A percentile compares a stretch with the other conserved stretches of the same genome.
phyloP scores from a whole-genome alignment of 495 filamentous ascomycete genomes.

The Neurospora sp. region DNA sequence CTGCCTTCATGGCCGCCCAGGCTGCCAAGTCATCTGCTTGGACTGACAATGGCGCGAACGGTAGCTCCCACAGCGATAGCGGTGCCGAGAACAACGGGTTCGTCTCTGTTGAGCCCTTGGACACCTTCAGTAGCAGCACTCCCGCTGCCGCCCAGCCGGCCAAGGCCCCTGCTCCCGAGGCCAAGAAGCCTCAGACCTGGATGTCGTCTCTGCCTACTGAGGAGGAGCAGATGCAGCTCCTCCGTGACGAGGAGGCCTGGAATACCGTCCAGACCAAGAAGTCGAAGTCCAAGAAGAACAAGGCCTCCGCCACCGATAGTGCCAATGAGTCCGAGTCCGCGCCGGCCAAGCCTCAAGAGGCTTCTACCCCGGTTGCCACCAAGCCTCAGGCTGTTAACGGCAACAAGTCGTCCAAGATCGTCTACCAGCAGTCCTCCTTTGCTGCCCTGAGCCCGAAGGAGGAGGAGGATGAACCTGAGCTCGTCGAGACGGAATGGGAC shows the following conservation, averaged over 20 bases:
- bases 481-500: conserved; percentile 38
- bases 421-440: conserved; percentile 35
- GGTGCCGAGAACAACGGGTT: conserved; percentile 19
- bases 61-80: conserved; percentile 12
- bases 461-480: conserved; percentile 23
- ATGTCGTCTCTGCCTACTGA: conserved; percentile 58
- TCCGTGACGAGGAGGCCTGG: conserved; percentile 58
- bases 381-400: conserved; percentile 15
- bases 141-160: conserved; percentile 13
- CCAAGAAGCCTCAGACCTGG: conserved; percentile 35
- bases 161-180: conserved; percentile 15
- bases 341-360: conserved; percentile 5
- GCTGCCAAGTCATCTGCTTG: conserved; percentile 47
- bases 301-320: conserved; percentile 18
- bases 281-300: conserved; percentile 33
- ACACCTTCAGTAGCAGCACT: conserved; percentile 48
- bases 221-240: conserved; percentile 72
- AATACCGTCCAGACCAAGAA: conserved; percentile 74
- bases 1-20: conserved; percentile 43
- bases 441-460: conserved; percentile 35
- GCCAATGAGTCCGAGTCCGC: conserved; percentile 16
- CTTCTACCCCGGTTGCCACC: conserved; percentile 5
- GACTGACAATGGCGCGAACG: conserved; percentile 36
- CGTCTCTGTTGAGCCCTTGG: conserved; percentile 48
- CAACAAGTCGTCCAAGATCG: conserved; percentile 21